Base-by-base conservation (phyloP, 2,329 filamentous ascomycete genomes). In the Neurospora sp. region DNA sequence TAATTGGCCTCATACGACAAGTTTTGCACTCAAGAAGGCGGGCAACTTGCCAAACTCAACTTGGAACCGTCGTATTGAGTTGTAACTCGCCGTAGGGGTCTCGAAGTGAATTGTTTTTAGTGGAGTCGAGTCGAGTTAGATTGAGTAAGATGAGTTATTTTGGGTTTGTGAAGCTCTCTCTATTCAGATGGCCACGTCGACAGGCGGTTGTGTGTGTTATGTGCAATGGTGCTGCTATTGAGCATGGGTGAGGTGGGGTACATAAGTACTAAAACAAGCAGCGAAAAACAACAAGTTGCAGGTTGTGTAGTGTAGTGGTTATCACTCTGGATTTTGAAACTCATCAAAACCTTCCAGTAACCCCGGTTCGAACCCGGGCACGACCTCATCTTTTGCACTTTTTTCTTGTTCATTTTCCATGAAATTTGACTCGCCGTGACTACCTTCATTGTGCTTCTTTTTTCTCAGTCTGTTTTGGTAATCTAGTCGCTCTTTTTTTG, bases 261-360 rank as follows among this genome's bases (percentile, higher is more conserved):
- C 3, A 62, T 62, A 62, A 9, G 4, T 2, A 5, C 13, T n/a
- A 2, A 4, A 36, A 17, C 3, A 15, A 2, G 4, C 15, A 36
- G 15, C 15, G 3, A n/a, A 33, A 68, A 28, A 3, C 28, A 68
- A 42, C 33, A 70, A n/a, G 11, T 28, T 11, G 9, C 17, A 68
- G 71, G 71, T 72, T 71, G 70, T 71, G 70, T 71, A 71, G 71
- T 72, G 71, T 72, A 72, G 71, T 70, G 71, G 71, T 71, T 72
- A 72, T 72, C 71, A 71, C 71, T 70, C 52, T 70, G 68, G 71
- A 70, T 72, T 72, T 72, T 71, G 71, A 70, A 62, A 62, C 38
- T 6, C n/a, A 23, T 33, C 38, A 28, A 42, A 46, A 46, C 39
- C 28, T 72, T 71, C 71, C 68, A 71, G 66, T 70, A 71, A 72